These are phyloP conservation scores for Pyricularia grisea DNA, from an alignment of 2,329 filamentous ascomycete species.

Conservation along the genomic window DNA sequence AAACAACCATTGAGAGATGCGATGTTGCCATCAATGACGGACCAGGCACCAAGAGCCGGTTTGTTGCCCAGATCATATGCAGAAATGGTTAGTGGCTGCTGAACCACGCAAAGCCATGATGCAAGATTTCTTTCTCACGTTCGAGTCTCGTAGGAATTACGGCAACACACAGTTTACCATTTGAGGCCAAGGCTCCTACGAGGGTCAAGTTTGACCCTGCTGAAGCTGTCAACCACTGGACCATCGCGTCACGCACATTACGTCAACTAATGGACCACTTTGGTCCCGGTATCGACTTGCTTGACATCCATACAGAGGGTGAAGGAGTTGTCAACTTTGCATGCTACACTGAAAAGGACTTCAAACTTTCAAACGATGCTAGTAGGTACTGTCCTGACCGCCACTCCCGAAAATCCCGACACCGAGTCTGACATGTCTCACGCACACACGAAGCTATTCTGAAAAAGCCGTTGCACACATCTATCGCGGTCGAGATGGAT, in stretches of 20 bases:
- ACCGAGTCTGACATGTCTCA: constrained; percentile 8
- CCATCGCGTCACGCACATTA: constrained; percentile 60
- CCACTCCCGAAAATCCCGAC: neutral
- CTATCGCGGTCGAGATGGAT: constrained; percentile 64
- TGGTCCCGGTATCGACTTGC: constrained; percentile 68
- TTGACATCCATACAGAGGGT: constrained; percentile 68
- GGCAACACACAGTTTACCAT: constrained; percentile 68
- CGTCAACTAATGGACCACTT: constrained; percentile 74
- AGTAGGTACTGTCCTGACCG: neutral
- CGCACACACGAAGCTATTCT: constrained; percentile 43
- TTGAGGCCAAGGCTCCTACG: constrained; percentile 63
- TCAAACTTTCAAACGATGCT: constrained; percentile 3
- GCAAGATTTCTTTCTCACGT: neutral
- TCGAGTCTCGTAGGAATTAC: constrained; percentile 47
- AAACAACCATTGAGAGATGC: constrained; percentile 64
- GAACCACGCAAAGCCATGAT: constrained; percentile 1
- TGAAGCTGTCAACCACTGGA: constrained; percentile 61
- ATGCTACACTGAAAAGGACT: constrained; percentile 68
- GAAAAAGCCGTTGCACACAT: constrained; percentile 73
- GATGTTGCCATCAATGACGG: constrained; percentile 67
- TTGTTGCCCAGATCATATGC: constrained; percentile 65
- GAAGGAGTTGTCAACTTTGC: constrained; percentile 67
- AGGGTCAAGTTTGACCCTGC: constrained; percentile 66
- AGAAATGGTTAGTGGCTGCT: constrained; percentile 47
- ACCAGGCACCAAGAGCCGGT: constrained; percentile 59